Base-by-base conservation (phyloP, 495 filamentous ascomycete species). In the Aspergillus nanangensis region DNA sequence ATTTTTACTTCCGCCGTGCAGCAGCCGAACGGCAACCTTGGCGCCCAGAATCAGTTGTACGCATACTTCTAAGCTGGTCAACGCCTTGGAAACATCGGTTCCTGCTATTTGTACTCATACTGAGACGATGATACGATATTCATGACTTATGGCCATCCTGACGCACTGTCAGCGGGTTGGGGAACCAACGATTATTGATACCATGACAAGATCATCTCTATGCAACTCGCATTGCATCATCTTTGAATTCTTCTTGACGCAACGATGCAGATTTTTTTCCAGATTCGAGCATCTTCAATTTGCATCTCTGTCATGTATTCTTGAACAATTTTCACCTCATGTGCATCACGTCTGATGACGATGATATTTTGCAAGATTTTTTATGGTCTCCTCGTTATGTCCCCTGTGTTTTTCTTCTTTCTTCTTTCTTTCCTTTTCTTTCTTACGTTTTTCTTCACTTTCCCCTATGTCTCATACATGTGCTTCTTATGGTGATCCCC, bases 111-210 rank as follows among this genome's bases (percentile, higher is more conserved):
- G 70, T 74, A 74, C 62, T 57, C 66, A 67, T 71, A 71, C 45
- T 43, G 58, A 57, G 44, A 74, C 49, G 70, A 74, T 62, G 62
- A 57, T 47, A 74, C 61, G 70, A 74, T 63, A 47, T 57, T 66
- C 52, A 72, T 62, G 69, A 74, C 48, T 71, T 65, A 72, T 67
- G 69, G 62, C 62, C 60, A 53, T 37, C 47, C 46, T 55, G 55
- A 62, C 54, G 61, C 41, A 48, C 50, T 59, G 63, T 61, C 64
- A 67, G 51, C 53, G 50, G 56, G 52, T 49, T 56, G 48, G 51
- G 63, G 53, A 45, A 45, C n/a, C n/a, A n/a, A 29, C 24, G 39
- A 62, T 55, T 56, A 53, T 49, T 51, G 53, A 55, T 67, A 60
- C 56, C 56, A 62, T 58, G 45, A 51, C 61, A 58, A 60, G 51